Conservation (phyloP, 2,329 filamentous ascomycete genomes). For the Ophiocordyceps camponoti-floridani region DNA sequence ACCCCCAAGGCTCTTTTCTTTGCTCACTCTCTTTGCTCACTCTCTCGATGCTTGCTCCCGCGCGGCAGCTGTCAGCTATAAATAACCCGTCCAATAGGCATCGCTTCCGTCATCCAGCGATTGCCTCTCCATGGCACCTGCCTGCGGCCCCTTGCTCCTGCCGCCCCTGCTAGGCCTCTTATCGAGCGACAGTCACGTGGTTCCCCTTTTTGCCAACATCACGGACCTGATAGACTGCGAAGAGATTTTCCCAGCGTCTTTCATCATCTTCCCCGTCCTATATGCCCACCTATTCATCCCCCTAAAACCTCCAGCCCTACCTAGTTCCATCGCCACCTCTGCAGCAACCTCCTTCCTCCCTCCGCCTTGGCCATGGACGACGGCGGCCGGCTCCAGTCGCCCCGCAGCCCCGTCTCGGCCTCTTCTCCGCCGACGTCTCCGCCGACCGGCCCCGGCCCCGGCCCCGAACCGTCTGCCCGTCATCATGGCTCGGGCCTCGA, state of each 20-base stretch:
- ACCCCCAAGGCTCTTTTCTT: too few relatives aligned
- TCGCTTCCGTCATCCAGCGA: not conserved
- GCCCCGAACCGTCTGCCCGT: not conserved
- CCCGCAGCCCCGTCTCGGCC: not conserved
- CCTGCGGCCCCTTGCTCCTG: not conserved
- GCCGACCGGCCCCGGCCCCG: not conserved
- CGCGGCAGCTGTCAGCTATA: not conserved
- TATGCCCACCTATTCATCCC: not conserved
- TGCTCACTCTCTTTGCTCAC: too few relatives aligned
- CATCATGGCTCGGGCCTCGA: conserved; percentile 18
- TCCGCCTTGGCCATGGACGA: not conserved
- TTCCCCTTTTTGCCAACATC: not conserved
- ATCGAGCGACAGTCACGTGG: too few relatives aligned
- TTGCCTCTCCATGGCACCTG: not conserved
- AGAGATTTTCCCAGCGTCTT: not conserved
- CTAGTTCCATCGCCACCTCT: not conserved
- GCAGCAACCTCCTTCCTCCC: not conserved
- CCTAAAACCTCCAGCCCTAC: not conserved
- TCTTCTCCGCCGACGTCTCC: too few relatives aligned
- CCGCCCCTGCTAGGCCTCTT: too few relatives aligned
- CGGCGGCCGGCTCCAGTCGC: not conserved
- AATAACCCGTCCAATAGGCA: not conserved
- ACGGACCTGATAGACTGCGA: not conserved
- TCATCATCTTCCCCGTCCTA: not conserved
- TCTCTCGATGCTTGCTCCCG: too few relatives aligned